phyloP scores from a whole-genome alignment of 805 yeast genomes.

The Lipomyces mesembrius region DNA sequence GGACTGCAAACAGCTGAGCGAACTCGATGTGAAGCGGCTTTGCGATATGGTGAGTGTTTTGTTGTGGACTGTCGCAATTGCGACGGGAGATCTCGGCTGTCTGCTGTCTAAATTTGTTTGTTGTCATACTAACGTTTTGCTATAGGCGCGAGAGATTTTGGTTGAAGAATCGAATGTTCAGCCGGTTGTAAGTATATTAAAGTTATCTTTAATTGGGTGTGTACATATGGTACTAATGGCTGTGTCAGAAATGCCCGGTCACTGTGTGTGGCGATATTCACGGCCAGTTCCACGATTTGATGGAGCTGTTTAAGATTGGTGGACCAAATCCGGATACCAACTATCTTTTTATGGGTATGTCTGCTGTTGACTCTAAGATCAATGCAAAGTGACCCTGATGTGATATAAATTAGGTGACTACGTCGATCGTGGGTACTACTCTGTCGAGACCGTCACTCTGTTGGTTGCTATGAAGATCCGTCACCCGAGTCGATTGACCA shows the following conservation, averaged over 20 bases:
- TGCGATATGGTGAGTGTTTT: constrained; percentile 68
- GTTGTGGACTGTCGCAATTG: constrained; percentile 41
- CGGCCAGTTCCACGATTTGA: constrained; percentile 93
- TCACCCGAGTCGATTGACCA: constrained; percentile 88
- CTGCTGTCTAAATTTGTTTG: not conserved
- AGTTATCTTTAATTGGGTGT: not conserved
- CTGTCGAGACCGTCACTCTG: constrained; percentile 89
- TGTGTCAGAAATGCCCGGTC: constrained; percentile 71
- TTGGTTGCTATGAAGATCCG: constrained; percentile 90
- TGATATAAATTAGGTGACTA: constrained; percentile 59
- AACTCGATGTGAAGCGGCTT: constrained; percentile 74
- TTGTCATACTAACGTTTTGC: not conserved
- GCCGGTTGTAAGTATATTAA: constrained; percentile 60
- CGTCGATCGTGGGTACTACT: constrained; percentile 85
- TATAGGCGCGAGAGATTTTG: constrained; percentile 67
- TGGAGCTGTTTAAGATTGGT: constrained; percentile 91
- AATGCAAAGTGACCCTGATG: not conserved
- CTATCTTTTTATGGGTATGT: constrained; percentile 72
- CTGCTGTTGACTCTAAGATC: not conserved
- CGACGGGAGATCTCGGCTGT: not conserved
- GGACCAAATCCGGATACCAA: constrained; percentile 93
- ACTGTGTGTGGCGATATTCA: constrained; percentile 93
- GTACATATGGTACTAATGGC: not conserved
- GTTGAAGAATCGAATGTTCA: constrained; percentile 89
- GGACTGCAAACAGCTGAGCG: constrained; percentile 79